Conservation (phyloP, 2,329 filamentous ascomycete species). For the Pezicula neosporulosa region DNA sequence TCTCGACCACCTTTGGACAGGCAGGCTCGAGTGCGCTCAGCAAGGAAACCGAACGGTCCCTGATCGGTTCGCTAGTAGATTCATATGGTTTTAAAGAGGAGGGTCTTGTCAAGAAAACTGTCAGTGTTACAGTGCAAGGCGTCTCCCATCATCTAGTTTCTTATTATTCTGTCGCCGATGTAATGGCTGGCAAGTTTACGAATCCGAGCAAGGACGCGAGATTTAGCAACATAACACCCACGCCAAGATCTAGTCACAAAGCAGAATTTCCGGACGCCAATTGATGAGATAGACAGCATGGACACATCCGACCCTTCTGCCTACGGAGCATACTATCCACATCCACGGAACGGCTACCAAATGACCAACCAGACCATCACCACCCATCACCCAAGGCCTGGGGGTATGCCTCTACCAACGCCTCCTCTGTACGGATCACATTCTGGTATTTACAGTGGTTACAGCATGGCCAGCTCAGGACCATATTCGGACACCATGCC, state of each 20-base stretch:
- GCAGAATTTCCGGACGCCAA: slow-evolving; percentile 64
- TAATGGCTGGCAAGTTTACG: slow-evolving; percentile 51
- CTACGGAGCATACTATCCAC: slow-evolving; percentile 18
- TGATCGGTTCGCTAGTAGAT: slow-evolving; percentile 84
- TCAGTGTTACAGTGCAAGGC: slow-evolving; percentile 72
- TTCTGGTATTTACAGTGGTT: slow-evolving; percentile 15
- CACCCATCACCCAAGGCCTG: slow-evolving; percentile 10
- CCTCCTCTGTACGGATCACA: slow-evolving; percentile 16
- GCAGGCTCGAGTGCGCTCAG: slow-evolving; percentile 17
- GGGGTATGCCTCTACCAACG: slow-evolving; percentile 21
- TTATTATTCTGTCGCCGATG: slow-evolving; percentile 82
- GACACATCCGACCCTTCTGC: slow-evolving; percentile 23
- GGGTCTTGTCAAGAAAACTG: slow-evolving; percentile 89
- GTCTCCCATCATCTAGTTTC: slow-evolving; percentile 83
- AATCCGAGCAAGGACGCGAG: slow-evolving; percentile 54
- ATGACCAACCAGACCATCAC: slow-evolving; percentile 27
- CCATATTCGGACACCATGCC: slow-evolving; percentile 17
- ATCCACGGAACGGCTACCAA: slow-evolving; percentile 20
- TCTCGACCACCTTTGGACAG: slow-evolving; percentile 10
- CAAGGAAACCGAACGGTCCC: slow-evolving; percentile 26
- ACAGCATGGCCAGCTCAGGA: slow-evolving; percentile 13
- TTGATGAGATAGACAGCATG: slow-evolving; percentile 53
- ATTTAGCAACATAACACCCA: slow-evolving; percentile 49
- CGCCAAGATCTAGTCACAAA: slow-evolving; percentile 55
- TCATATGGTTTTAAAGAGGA: slow-evolving; percentile 82